These are phyloP conservation scores for Diospyros lotus DNA, from an alignment of 148 eudicot species.

Conservation along the genomic window DNA sequence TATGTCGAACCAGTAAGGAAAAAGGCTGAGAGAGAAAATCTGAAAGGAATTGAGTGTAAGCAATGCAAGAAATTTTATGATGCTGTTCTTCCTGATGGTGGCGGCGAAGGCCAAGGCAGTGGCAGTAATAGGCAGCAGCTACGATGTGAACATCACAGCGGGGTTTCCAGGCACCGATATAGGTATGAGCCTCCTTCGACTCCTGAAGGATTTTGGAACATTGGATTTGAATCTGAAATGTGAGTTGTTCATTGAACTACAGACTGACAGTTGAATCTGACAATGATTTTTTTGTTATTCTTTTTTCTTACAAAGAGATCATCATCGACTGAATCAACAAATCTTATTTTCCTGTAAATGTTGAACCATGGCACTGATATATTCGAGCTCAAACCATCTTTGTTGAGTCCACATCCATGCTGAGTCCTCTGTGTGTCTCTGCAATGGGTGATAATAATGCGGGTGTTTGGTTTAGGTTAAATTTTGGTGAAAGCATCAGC, in stretches of 20 bases:
- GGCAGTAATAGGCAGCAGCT: slow-evolving; percentile 28
- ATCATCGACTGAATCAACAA: background rate
- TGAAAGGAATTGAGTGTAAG: slow-evolving; percentile 88
- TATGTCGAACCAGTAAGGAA: slow-evolving; percentile 86
- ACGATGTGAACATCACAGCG: slow-evolving; percentile 92
- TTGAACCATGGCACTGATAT: too few species aligned
- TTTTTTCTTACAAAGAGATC: background rate
- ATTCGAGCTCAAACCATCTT: too few species aligned
- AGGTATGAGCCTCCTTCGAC: slow-evolving; percentile 82
- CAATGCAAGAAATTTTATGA: slow-evolving; percentile 95
- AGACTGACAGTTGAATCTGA: background rate
- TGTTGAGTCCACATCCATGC: too few species aligned
- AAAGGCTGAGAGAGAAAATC: slow-evolving; percentile 66
- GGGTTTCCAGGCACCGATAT: slow-evolving; percentile 93
- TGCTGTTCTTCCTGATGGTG: slow-evolving; percentile 66
- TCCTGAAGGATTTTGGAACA: slow-evolving; percentile 99
- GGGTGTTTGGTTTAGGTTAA: too few species aligned
- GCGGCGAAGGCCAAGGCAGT: slow-evolving; percentile 22
- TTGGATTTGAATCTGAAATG: slow-evolving; percentile 90
- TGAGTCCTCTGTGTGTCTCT: too few species aligned
- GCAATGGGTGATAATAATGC: too few species aligned
- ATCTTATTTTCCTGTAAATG: too few species aligned
- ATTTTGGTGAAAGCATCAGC: too few species aligned
- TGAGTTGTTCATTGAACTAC: slow-evolving; percentile 11
- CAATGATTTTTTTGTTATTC: background rate